These are phyloP conservation scores for Nemania sp. DNA, from an alignment of 2,329 filamentous ascomycete species.

Conservation along the genomic window DNA sequence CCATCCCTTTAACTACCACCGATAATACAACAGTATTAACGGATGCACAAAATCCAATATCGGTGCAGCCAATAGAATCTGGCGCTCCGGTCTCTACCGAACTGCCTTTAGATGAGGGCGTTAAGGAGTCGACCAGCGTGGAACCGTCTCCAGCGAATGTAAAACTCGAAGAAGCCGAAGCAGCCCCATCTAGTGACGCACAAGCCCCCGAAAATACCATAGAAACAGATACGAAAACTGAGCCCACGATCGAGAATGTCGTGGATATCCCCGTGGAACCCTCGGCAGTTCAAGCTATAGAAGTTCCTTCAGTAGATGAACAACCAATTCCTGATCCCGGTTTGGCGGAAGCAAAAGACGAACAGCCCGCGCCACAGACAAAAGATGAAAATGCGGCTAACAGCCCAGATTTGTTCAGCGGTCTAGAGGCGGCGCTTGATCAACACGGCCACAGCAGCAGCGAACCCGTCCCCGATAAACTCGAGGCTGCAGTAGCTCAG, in stretches of 20 bases:
- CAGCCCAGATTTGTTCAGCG: slow-evolving; percentile 59
- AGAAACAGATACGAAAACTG: slow-evolving; percentile 1
- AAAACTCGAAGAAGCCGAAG: slow-evolving; percentile 6
- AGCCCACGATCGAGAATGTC: neutral
- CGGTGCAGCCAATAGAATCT: slow-evolving; percentile 33
- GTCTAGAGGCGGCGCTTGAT: slow-evolving; percentile 60
- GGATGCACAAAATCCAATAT: slow-evolving; percentile 22
- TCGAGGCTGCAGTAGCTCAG: slow-evolving; percentile 17
- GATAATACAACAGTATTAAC: slow-evolving; percentile 1
- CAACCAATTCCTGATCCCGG: slow-evolving; percentile 38
- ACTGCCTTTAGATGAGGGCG: slow-evolving; percentile 4
- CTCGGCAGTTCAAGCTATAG: slow-evolving; percentile 4
- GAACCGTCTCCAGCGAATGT: slow-evolving; percentile 20
- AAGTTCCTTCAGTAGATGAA: slow-evolving; percentile 32
- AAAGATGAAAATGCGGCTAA: slow-evolving; percentile 52
- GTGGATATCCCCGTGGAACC: slow-evolving; percentile 4
- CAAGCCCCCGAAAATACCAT: neutral
- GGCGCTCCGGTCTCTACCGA: neutral
- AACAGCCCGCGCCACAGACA: slow-evolving; percentile 39
- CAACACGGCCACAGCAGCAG: slow-evolving; percentile 50
- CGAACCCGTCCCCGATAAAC: slow-evolving; percentile 30
- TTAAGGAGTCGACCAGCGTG: slow-evolving; percentile 6
- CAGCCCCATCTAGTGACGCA: slow-evolving; percentile 3
- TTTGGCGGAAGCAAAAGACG: slow-evolving; percentile 33
- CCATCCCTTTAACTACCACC: neutral